These are phyloP conservation scores for Aspergillus phoenicis DNA, from an alignment of 2,329 filamentous ascomycete genomes.

Conservation along the genomic window DNA sequence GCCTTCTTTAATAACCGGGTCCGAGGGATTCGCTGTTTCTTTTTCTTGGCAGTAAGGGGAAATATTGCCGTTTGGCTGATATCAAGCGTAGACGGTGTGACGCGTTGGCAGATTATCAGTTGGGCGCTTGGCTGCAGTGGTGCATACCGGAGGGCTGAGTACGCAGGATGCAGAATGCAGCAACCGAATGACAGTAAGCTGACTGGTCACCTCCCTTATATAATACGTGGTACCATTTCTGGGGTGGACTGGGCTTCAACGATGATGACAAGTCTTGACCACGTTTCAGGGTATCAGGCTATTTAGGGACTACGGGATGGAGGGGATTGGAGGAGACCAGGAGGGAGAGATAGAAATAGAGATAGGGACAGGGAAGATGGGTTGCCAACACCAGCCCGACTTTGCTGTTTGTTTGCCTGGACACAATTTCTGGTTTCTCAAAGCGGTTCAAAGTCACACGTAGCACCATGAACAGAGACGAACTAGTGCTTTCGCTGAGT, in stretches of 20 bases:
- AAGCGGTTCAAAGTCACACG: conserved; percentile 3
- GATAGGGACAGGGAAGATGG: background rate
- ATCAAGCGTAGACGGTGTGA: conserved; percentile 26
- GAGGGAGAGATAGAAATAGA: background rate
- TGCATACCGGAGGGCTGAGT: conserved; percentile 20
- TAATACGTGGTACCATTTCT: conserved; percentile 16
- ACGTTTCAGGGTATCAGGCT: conserved; percentile 3
- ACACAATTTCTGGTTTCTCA: background rate
- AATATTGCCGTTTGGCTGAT: conserved; percentile 10
- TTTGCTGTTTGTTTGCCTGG: background rate
- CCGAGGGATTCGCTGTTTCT: background rate
- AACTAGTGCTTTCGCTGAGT: conserved; percentile 10
- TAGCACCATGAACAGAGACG: conserved; percentile 1
- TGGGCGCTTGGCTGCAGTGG: conserved; percentile 18
- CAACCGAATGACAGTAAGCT: conserved; percentile 3
- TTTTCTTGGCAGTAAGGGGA: conserved; percentile 17
- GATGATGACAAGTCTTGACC: background rate
- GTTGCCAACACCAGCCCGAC: background rate
- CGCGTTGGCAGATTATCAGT: conserved; percentile 23
- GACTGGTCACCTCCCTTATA: conserved; percentile 15
- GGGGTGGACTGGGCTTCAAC: background rate
- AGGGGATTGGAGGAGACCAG: background rate
- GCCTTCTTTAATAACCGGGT: conserved; percentile 12
- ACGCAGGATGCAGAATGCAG: conserved; percentile 21
- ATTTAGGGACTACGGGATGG: background rate